Percentiles rank a stretch among this genome's conserved stretches.
phyloP scores from a whole-genome alignment of 768 basidiomycete species.

The Rhizopogon sp. region DNA sequence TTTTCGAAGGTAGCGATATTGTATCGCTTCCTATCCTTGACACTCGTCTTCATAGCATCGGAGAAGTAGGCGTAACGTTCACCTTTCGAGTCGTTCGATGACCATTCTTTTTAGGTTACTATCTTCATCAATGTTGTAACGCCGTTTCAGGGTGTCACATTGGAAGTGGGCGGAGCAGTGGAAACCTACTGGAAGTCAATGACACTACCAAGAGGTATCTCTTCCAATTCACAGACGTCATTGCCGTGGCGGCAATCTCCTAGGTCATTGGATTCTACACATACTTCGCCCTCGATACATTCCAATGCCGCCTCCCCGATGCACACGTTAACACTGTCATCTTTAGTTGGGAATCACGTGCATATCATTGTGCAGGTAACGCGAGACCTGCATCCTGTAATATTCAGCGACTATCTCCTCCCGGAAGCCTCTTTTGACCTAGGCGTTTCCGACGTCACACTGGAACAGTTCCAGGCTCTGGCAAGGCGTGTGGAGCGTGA shows the following conservation, averaged over 20 bases:
- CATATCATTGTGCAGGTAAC: slow-evolving; percentile 89
- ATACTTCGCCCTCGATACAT: slow-evolving; percentile 69
- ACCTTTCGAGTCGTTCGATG: slow-evolving; percentile 2
- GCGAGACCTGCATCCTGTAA: slow-evolving; percentile 84
- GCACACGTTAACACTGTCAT: slow-evolving; percentile 78
- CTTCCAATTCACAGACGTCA: slow-evolving; percentile 28
- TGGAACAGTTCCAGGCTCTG: slow-evolving; percentile 71
- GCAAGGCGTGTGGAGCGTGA: slow-evolving; percentile 47
- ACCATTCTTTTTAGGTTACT: slow-evolving; percentile 51
- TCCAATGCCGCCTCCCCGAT: slow-evolving; percentile 40
- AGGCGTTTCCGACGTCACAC: slow-evolving; percentile 79
- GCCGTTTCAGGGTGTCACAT: slow-evolving; percentile 86
- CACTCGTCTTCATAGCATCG: slow-evolving; percentile 88
- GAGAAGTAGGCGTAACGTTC: slow-evolving; percentile 56
- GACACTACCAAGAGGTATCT: slow-evolving; percentile 25
- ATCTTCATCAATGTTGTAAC: slow-evolving; percentile 86
- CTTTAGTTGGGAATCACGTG: slow-evolving; percentile 84
- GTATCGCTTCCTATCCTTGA: slow-evolving; percentile 80
- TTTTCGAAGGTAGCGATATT: slow-evolving; percentile 56
- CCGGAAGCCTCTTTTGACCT: slow-evolving; percentile 72
- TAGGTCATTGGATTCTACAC: slow-evolving; percentile 44
- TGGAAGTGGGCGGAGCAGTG: slow-evolving; percentile 91
- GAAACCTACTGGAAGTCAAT: slow-evolving; percentile 99
- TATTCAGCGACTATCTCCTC: slow-evolving; percentile 70
- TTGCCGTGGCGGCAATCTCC: slow-evolving; percentile 31